Percentiles rank a stretch among this genome's conserved stretches.
Evolutionary conservation across 768 basidiomycete species (phyloP).

Genomic region (Boletus pseudopeckii): DNA sequence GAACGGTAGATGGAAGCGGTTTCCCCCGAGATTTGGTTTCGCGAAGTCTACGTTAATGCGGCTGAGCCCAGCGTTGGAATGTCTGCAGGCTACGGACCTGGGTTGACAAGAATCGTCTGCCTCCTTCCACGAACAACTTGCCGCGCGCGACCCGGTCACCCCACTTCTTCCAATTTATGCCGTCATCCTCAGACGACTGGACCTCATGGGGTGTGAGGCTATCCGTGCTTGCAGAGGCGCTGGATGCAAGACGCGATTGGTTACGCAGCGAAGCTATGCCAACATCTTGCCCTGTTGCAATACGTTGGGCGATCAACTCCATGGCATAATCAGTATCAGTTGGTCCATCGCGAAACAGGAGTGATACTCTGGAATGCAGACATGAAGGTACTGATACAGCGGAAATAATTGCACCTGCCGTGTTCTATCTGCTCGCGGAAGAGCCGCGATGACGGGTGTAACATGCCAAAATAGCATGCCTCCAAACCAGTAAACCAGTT

Average conservation of each 20-base stretch:
- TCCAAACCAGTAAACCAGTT: constrained; percentile 41
- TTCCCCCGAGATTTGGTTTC: constrained; percentile 1
- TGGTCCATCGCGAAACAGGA: constrained; percentile 49
- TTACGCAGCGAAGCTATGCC: constrained; percentile 30
- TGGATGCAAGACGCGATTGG: constrained; percentile 14
- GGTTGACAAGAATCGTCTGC: constrained; percentile 38
- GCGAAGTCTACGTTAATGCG: constrained; percentile 6
- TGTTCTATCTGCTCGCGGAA: constrained; percentile 44
- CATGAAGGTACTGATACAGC: background rate
- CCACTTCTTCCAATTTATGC: constrained; percentile 58
- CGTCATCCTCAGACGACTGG: constrained; percentile 8
- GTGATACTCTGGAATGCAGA: constrained; percentile 39
- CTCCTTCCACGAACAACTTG: constrained; percentile 42
- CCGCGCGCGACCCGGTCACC: constrained; percentile 44
- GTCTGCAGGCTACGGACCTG: constrained; percentile 31
- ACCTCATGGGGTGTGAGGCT: background rate
- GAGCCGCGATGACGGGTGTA: constrained; percentile 49
- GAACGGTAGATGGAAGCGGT: background rate
- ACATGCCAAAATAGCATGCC: constrained; percentile 66
- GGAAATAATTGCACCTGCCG: constrained; percentile 35
- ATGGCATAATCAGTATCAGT: constrained; percentile 72
- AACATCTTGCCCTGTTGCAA: constrained; percentile 52
- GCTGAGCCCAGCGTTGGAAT: constrained; percentile 7
- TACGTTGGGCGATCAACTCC: constrained; percentile 60
- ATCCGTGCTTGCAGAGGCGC: constrained; percentile 12